Base-by-base conservation (phyloP, 1,284 basidiomycete species). In the Termitomyces sp. region DNA sequence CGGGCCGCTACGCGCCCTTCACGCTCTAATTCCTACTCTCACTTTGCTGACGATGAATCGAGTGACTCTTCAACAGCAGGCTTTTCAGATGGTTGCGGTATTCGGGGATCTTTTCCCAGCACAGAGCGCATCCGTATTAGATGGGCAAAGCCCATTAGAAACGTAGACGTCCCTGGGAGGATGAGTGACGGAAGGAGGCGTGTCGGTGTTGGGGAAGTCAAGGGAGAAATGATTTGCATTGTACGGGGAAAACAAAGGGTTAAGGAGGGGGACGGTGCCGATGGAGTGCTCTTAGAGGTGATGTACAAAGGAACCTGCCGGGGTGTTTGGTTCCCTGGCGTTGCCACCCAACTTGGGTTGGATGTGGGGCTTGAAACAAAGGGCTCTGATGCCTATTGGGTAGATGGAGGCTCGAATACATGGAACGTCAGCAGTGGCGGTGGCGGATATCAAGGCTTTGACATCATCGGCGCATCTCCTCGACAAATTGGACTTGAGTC, bases 31-130 rank as follows among this genome's bases (percentile, higher is more conserved):
- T 82, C 84, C 3, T 82, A 83, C 62, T 80, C 74, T 47, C 76
- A 85, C 59, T 83, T 88, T 63, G 88, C 88, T 1, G 88, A 91
- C 56, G 88, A 91, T 60, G 88, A 91, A 63, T 85, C 84, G 2
- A 88, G 85, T 37, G 88, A 89, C 62, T 83, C 85, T 0, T 83
- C 84, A 2, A 72, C 69, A 0, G 70, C 77, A 18, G 79, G 81
- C 0, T 75, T 80, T 55, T 68, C 79, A 8, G 82, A 83, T 46
- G 81, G 79, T 2, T 84, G 79, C 55, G 77, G 80, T 11, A 76
- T 90, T n/a, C 83, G 83, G 63, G 88, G 88, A 5, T 81, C 85
- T 2, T 91, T 91, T 62, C 86, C 84, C 0, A 88, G 84, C 53
- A 76, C 88, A 1, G 87, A 91, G 49, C 75, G 80, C 9, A 74